Percentiles rank a stretch among this genome's conserved stretches.
phyloP scores from a whole-genome alignment of 2,329 filamentous ascomycete species.

The Neofusicoccum laricinum region DNA sequence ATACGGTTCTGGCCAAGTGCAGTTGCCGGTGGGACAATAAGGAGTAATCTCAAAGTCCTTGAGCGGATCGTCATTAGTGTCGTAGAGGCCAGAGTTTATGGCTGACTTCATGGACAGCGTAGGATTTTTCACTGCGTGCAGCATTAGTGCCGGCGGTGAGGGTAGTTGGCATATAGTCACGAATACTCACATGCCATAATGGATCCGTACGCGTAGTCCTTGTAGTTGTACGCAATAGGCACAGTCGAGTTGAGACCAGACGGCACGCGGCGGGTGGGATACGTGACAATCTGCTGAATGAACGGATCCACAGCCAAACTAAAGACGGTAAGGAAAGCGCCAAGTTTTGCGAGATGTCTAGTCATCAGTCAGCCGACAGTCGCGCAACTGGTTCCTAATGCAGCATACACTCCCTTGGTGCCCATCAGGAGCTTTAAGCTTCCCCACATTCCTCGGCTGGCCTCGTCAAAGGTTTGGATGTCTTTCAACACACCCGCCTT shows the following conservation, averaged over 20 bases:
- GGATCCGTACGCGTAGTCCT: background rate
- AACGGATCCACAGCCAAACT: constrained; percentile 18
- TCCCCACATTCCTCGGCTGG: constrained; percentile 8
- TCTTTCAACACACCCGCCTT: constrained; percentile 11
- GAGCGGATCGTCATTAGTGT: background rate
- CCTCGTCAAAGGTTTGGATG: constrained; percentile 15
- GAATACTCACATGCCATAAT: background rate
- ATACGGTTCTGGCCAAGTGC: constrained; percentile 16
- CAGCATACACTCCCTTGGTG: constrained; percentile 3
- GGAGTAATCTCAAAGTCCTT: background rate
- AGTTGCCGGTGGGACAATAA: constrained; percentile 17
- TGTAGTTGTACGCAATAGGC: background rate
- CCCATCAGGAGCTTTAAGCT: background rate
- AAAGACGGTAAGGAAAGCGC: constrained; percentile 16
- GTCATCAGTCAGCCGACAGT: background rate
- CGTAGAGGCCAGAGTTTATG: background rate
- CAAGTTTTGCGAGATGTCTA: constrained; percentile 15
- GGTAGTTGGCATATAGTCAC: no score
- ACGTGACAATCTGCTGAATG: constrained; percentile 19
- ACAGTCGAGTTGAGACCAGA: background rate
- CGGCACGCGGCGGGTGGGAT: background rate
- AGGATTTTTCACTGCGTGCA: background rate
- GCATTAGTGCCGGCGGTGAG: no score
- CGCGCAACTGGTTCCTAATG: background rate
- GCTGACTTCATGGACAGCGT: constrained; percentile 7